phyloP scores from a whole-genome alignment of 371 early-diverging fungal species.

The Amoeboaphelidium occidentale region DNA sequence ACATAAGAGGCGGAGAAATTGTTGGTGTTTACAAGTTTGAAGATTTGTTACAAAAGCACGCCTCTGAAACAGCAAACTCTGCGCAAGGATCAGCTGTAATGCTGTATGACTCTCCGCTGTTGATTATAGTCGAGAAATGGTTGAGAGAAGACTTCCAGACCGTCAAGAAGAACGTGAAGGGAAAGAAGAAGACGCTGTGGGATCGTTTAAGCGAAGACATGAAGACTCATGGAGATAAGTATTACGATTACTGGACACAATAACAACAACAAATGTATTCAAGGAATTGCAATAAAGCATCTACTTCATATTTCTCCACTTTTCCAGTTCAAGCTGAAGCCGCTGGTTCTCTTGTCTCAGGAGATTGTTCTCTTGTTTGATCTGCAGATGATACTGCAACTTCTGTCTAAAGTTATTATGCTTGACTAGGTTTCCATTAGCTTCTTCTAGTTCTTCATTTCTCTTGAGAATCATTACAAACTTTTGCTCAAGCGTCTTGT shows the following conservation, averaged over 20 bases:
- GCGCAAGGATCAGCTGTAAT: no score
- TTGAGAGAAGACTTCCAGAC: conserved; percentile 19
- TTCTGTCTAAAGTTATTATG: conserved; percentile 18
- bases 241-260: conserved; percentile 22
- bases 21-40: conserved; percentile 13
- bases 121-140: conserved; percentile 30
- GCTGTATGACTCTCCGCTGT: conserved; percentile 30
- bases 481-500: no score
- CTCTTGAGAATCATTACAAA: background rate
- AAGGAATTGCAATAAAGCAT: background rate
- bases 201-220: conserved; percentile 43
- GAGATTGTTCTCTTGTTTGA: conserved; percentile 19
- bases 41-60: conserved; percentile 1
- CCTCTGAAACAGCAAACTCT: background rate
- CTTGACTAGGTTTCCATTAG: conserved; percentile 17
- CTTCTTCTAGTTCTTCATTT: conserved; percentile 6
- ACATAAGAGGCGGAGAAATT: conserved; percentile 31
- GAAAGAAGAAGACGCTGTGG: conserved; percentile 24
- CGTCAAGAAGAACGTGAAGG: conserved; percentile 14
- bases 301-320: background rate
- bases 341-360: conserved; percentile 2
- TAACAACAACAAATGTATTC: background rate
- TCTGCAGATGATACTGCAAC: conserved; percentile 19
- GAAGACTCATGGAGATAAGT: conserved; percentile 37
- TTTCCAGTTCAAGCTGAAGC: background rate